Base-by-base conservation (phyloP, 2,329 filamentous ascomycete species). In the Claviceps cyperi region DNA sequence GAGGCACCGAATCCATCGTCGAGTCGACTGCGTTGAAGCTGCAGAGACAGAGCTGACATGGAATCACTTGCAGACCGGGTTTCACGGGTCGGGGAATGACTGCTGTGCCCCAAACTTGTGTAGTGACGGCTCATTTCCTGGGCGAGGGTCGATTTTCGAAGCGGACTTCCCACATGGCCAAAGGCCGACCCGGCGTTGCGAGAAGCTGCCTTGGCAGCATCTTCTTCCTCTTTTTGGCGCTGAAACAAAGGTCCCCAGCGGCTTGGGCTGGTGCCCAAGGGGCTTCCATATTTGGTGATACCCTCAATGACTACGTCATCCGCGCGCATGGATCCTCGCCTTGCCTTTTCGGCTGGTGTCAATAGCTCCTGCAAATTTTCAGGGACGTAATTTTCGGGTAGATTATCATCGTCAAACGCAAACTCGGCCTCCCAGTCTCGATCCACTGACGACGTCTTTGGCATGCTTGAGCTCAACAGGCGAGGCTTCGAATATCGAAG, bases 321-420 rank as follows among this genome's bases (percentile, higher is more conserved):
- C 48, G 69, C 73, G 47, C 74, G 71, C 53, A 76, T 66, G 1
- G 80, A 53, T 13, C 80, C 79, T 46, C 81, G 69, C 11, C 81
- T 71, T 11, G 79, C 81, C 62, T 83, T 83, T 60, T 84, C 81
- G 14, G 78, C 77, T 1, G 80, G 79, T 3, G 81, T 84, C 56
- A 84, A 65, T 14, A 84, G 69, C 53, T 84, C 80, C 57, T 81
- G 78, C 37, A 83, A 67, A 51, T 80, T 76, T 53, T 78, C 84
- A 0, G 91, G 92, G 9, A 97, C 74, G 59, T 92, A 86, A 46
- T 68, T 69, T 49, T 68, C 66, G 24, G 66, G 66, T 5, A 63
- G 56, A 39, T 65, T 66, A 50, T 68, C 66, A 40, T 94, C 89
- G 60, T 94, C 90, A 57, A 92, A 91, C 32, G 83, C 78, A 59